Evolutionary conservation across 2,329 filamentous ascomycete genomes (phyloP).

Genomic region (Penicillium sp.): DNA sequence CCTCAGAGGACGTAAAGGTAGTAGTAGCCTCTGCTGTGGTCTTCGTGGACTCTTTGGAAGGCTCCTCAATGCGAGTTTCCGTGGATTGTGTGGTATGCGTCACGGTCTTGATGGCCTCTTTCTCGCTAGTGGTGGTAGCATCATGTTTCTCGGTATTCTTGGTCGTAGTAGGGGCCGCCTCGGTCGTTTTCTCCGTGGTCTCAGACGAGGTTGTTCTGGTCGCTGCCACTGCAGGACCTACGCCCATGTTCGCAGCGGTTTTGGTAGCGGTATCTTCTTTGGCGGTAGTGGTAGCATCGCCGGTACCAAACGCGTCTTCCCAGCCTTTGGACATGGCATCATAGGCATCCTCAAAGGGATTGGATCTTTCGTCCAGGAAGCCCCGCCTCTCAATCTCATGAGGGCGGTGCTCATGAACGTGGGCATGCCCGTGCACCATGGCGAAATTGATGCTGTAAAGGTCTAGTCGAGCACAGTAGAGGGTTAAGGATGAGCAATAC

Average conservation of each 20-base stretch:
- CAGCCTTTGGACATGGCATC: conserved; percentile 55
- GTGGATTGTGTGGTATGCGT: not conserved
- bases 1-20: conserved; percentile 9
- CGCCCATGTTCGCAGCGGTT: conserved; percentile 17
- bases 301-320: conserved; percentile 50
- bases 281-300: conserved; percentile 36
- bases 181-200: conserved; percentile 3
- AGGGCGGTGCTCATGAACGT: conserved; percentile 25
- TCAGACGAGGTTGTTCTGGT: conserved; percentile 9
- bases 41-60: conserved; percentile 12
- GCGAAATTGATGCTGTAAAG: conserved; percentile 5
- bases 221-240: conserved; percentile 30
- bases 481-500: not conserved
- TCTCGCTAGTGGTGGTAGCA: not conserved
- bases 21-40: conserved; percentile 5
- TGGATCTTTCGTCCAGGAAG: conserved; percentile 2
- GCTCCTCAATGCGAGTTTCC: not conserved
- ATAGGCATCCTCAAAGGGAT: conserved; percentile 43
- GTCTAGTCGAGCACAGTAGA: not conserved
- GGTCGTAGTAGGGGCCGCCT: not conserved
- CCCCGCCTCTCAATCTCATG: conserved; percentile 17
- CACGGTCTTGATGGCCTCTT: not conserved
- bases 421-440: conserved; percentile 35
- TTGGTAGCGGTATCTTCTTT: conserved; percentile 9
- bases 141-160: not conserved